Conservation (phyloP, 2,329 filamentous ascomycete species). For the Stachybotrys chlorohalonatus region DNA sequence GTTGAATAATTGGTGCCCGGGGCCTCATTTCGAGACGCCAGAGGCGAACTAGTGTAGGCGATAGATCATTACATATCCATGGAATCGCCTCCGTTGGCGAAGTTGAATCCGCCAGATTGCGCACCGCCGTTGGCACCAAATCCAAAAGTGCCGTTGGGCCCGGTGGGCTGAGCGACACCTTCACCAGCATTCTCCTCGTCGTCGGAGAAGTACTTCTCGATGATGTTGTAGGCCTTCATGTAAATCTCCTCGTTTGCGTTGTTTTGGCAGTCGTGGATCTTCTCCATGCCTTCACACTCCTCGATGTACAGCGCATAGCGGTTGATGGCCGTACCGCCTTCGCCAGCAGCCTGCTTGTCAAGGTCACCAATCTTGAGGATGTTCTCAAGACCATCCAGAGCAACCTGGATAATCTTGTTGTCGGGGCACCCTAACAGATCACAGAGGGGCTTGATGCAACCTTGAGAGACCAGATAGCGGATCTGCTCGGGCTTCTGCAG, state of each 20-base stretch:
- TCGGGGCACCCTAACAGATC: constrained; percentile 93
- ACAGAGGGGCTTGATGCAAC: constrained; percentile 95
- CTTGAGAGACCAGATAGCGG: constrained; percentile 83
- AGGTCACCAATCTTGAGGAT: constrained; percentile 99
- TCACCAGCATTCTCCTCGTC: constrained; percentile 92
- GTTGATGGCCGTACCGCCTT: constrained; percentile 75
- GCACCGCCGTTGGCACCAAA: constrained; percentile 57
- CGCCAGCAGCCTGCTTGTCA: constrained; percentile 83
- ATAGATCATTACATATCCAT: constrained; percentile 51
- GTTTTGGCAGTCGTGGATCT: constrained; percentile 99
- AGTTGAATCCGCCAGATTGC: constrained; percentile 85
- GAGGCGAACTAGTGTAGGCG: no score
- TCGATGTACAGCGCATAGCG: constrained; percentile 97
- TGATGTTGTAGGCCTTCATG: constrained; percentile 99
- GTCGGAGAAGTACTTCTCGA: constrained; percentile 99
- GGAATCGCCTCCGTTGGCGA: constrained; percentile 61
- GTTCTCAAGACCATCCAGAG: constrained; percentile 95
- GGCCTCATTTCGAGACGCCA: background rate
- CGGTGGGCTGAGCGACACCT: constrained; percentile 60
- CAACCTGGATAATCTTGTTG: constrained; percentile 99
- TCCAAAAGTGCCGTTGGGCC: constrained; percentile 65
- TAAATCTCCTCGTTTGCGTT: constrained; percentile 99
- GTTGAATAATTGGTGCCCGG: background rate
- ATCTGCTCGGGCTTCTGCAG: constrained; percentile 99
- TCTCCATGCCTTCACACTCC: constrained; percentile 98